A percentile compares a stretch with the other conserved stretches of the same genome.
Evolutionary conservation across 2,329 filamentous ascomycete genomes (phyloP).

Genomic region (Penicillium sp.): DNA sequence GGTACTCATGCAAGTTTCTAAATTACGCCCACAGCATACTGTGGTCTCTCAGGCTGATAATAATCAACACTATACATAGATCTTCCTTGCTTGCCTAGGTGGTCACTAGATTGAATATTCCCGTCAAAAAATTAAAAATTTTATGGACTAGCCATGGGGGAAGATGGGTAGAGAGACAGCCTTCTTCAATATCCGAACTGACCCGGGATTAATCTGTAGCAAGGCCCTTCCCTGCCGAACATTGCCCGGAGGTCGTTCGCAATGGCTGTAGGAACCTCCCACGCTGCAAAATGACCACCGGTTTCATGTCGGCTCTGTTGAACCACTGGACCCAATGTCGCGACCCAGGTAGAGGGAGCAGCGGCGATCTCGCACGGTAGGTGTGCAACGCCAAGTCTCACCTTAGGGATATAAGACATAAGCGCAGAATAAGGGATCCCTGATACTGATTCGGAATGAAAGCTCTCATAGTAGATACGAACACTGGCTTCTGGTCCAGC

Average conservation of each 20-base stretch:
- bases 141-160: no score
- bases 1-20: neutral
- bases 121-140: no score
- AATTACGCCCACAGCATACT: neutral
- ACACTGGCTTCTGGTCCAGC: slow-evolving; percentile 71
- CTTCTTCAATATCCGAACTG: slow-evolving; percentile 14
- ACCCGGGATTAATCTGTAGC: slow-evolving; percentile 12
- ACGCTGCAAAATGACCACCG: slow-evolving; percentile 30
- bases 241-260: slow-evolving; percentile 20
- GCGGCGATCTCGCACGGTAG: slow-evolving; percentile 24
- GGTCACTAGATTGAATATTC: no score
- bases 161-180: neutral
- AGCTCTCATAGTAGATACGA: slow-evolving; percentile 73
- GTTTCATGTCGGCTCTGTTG: slow-evolving; percentile 18
- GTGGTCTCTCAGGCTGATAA: neutral
- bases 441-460: slow-evolving; percentile 3
- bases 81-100: no score
- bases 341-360: slow-evolving; percentile 25
- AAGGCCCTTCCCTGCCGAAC: slow-evolving; percentile 21
- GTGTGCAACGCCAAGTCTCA: slow-evolving; percentile 25
- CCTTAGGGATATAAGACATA: slow-evolving; percentile 15
- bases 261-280: slow-evolving; percentile 24
- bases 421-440: slow-evolving; percentile 17
- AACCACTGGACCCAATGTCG: slow-evolving; percentile 22
- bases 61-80: neutral